phyloP scores from a whole-genome alignment of 2,329 filamentous ascomycete genomes.

The Penicillium rolfsii region DNA sequence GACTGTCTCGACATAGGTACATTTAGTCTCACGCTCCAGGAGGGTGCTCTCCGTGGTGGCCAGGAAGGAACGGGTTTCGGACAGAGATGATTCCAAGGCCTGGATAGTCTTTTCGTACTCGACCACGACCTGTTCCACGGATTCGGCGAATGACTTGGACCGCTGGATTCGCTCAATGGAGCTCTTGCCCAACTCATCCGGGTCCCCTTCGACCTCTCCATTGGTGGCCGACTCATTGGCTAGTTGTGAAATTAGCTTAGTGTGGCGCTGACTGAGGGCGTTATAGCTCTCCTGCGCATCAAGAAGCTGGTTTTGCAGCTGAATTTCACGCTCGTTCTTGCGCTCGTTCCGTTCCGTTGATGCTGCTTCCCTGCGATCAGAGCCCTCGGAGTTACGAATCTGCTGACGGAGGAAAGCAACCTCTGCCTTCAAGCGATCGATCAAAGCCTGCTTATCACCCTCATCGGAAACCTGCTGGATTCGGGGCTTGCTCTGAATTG shows the following conservation, averaged over 20 bases:
- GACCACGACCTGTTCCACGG: constrained; percentile 91
- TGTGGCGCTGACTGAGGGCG: constrained; percentile 86
- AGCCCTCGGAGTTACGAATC: constrained; percentile 78
- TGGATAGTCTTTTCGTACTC: constrained; percentile 99
- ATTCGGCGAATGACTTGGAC: constrained; percentile 93
- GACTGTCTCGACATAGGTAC: constrained; percentile 89
- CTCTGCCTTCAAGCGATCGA: constrained; percentile 91
- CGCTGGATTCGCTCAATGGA: constrained; percentile 87
- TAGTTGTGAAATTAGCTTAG: constrained; percentile 92
- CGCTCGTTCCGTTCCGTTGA: constrained; percentile 75
- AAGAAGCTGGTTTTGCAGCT: constrained; percentile 90
- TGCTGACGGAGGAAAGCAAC: constrained; percentile 93
- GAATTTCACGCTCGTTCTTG: constrained; percentile 79
- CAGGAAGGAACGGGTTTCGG: constrained; percentile 80
- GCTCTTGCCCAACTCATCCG: constrained; percentile 69
- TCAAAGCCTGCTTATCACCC: constrained; percentile 88
- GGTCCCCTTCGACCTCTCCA: constrained; percentile 46
- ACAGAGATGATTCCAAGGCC: constrained; percentile 85
- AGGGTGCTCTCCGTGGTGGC: constrained; percentile 83
- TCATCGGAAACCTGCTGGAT: constrained; percentile 91
- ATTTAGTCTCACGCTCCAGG: constrained; percentile 90
- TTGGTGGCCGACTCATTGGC: constrained; percentile 69
- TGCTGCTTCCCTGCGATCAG: constrained; percentile 59
- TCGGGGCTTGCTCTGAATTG: constrained; percentile 95
- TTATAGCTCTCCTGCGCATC: constrained; percentile 95